Conservation (phyloP, 1,139 yeast genomes). For the Magnusiomyces magnusii region DNA sequence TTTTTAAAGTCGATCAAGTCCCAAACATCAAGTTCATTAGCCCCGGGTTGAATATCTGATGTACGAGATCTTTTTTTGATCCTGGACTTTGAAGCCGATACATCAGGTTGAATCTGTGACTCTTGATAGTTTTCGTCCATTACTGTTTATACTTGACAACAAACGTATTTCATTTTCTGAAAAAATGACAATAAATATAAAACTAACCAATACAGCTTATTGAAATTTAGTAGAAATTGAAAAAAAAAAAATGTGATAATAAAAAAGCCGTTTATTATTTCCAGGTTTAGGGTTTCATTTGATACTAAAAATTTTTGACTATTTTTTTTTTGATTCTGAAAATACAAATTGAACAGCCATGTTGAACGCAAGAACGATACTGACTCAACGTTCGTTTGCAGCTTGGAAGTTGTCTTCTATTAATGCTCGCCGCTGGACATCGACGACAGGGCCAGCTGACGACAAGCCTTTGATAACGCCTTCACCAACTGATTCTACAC, state of each 20-base stretch:
- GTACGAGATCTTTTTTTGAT: not conserved
- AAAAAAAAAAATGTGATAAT: not conserved
- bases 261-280: not conserved
- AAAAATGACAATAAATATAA: not conserved
- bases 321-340: not conserved
- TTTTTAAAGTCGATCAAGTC: not conserved
- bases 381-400: not conserved
- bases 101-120: not conserved
- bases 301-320: not conserved
- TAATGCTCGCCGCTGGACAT: conserved; percentile 3
- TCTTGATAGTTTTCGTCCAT: not conserved
- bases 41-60: not conserved
- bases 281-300: not conserved
- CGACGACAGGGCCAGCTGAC: not conserved
- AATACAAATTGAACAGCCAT: not conserved
- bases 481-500: not conserved
- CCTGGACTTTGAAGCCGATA: not conserved
- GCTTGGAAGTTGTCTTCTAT: not conserved
- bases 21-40: not conserved
- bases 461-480: not conserved
- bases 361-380: not conserved
- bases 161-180: not conserved
- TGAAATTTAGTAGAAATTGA: no score
- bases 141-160: not conserved
- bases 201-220: no score